A percentile compares a stretch with the other conserved stretches of the same genome.
These are phyloP conservation scores for Fusarium sacchari DNA, from an alignment of 2,329 filamentous ascomycete genomes.

Conservation along the genomic window DNA sequence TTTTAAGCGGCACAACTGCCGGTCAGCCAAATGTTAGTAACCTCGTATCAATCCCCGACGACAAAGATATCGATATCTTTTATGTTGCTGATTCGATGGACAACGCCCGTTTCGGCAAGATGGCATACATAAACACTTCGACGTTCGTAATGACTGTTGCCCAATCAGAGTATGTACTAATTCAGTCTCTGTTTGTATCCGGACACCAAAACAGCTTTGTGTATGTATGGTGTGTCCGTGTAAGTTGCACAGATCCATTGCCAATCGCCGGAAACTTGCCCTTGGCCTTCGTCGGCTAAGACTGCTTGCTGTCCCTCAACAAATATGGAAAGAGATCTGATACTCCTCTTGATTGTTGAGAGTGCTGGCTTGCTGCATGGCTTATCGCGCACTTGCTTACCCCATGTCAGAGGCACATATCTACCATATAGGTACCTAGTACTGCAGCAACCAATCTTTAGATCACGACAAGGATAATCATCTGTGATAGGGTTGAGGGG, in stretches of 20 bases:
- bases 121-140: accelerated
- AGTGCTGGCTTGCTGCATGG: not conserved
- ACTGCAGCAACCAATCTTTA: not conserved
- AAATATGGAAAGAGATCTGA: not conserved
- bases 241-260: not conserved
- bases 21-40: conserved; percentile 8
- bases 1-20: conserved; percentile 1
- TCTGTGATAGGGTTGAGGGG: too few relatives aligned
- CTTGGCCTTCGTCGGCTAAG: not conserved
- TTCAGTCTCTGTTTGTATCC: not conserved
- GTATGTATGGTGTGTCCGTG: not conserved
- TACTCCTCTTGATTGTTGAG: not conserved
- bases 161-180: not conserved
- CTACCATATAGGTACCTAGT: not conserved
- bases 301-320: not conserved
- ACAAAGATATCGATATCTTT: not conserved
- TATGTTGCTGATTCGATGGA: not conserved
- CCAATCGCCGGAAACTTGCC: not conserved
- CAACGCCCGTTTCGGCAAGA: not conserved
- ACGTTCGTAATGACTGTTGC: accelerated
- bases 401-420: not conserved
- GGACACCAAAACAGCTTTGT: not conserved
- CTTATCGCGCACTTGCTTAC: not conserved
- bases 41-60: conserved; percentile 7
- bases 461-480: not conserved